Percentiles rank a stretch among this genome's conserved stretches.
Evolutionary conservation across 495 filamentous ascomycete genomes (phyloP).

Genomic region (Penicillium chermesinum): DNA sequence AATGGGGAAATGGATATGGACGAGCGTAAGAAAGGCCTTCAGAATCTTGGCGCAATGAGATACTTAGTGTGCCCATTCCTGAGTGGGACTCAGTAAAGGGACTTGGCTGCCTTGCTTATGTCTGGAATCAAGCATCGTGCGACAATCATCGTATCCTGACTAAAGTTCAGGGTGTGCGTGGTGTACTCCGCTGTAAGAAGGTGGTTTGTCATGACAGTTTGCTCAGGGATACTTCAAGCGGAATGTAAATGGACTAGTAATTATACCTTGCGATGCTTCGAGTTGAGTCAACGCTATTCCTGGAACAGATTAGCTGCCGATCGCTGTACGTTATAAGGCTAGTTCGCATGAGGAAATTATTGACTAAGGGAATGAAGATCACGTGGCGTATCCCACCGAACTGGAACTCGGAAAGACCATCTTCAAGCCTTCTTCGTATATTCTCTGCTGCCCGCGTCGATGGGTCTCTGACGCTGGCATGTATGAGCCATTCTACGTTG

Average conservation of each 20-base stretch:
- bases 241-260: background rate
- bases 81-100: background rate
- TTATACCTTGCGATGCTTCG: background rate
- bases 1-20: background rate
- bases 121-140: background rate
- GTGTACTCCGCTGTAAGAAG: no score
- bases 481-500: constrained; percentile 45
- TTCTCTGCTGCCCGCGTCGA: constrained; percentile 22
- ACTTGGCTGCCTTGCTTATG: background rate
- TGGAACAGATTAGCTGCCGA: constrained; percentile 17
- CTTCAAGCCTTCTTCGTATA: background rate
- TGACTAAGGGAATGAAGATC: constrained; percentile 13
- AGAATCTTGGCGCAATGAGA: background rate
- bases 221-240: no score
- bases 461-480: constrained; percentile 42
- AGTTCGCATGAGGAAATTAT: constrained; percentile 3
- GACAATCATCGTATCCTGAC: no score
- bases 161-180: no score
- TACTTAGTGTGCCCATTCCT: background rate
- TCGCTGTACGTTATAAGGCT: constrained; percentile 11
- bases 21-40: background rate
- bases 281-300: constrained; percentile 3
- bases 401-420: background rate
- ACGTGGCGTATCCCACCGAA: constrained; percentile 12
- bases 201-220: no score